Base-by-base conservation (phyloP, 371 early-diverging fungal genomes). In the Mortierella sp. region DNA sequence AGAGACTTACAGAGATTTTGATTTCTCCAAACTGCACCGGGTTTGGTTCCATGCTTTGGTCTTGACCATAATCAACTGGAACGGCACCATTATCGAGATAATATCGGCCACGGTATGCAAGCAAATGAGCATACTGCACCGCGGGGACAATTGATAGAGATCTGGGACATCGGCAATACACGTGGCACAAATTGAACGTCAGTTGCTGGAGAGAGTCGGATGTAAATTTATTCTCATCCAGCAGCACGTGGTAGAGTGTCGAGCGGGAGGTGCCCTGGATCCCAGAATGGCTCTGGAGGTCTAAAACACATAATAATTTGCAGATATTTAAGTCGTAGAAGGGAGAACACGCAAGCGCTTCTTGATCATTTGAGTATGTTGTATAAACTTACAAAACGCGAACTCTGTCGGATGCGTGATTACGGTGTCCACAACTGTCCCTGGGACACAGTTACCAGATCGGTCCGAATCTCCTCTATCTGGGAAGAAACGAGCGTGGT, bases 71-170 rank as follows among this genome's bases (percentile, higher is more conserved):
- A 28, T 5, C 2, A 9, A 28, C 63, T 1, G 32, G 51, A 0
- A n/a, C 22, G 5, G n/a, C 52, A 37, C 58, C 66, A 39, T 45
- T 39, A 30, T 68, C 77, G 1, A 58, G 67, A 59, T 73, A 78
- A 24, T 70, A 65, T n/a, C 85, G 64, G 0, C 90, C 92, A 57
- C 95, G 90, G 43, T 89, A 90, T 22, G 96, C 96, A 9, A 95
- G 92, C 57, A 96, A 77, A 84, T 97, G 94, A 20, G 97, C 97
- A 83, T 97, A 97, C 84, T 96, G 96, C 11, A 94, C 94, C 5
- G 96, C 95, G 16, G 96, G 95, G 0, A 92, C 90, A 9, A 97
- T 90, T 20, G 92, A 90, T 3, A 96, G 94, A 24, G 91, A 84
- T 59, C 93, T 89, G 16, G 94, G 93, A 24, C 94, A 94, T 51